Conservation (phyloP, 306 rosid genomes). For the Citrullus amarus region DNA sequence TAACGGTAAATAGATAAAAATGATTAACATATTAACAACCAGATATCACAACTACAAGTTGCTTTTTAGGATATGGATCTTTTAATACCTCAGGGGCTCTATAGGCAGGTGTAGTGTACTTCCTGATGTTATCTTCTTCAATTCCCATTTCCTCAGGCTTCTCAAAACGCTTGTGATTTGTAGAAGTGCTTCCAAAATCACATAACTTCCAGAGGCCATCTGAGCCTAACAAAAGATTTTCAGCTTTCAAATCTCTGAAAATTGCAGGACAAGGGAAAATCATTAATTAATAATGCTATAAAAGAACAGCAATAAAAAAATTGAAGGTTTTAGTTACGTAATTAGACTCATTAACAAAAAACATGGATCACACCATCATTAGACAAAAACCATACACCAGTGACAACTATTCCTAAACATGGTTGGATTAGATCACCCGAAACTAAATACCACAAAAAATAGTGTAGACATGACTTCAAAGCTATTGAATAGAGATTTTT, state of each 20-base stretch:
- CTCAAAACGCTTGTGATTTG: conserved; percentile 87
- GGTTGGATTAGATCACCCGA: neutral
- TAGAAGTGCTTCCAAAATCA: conserved; percentile 92
- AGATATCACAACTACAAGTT: neutral
- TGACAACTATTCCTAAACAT: neutral
- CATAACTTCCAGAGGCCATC: conserved; percentile 94
- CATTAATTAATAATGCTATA: neutral
- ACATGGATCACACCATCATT: neutral
- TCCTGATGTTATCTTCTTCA: conserved; percentile 98
- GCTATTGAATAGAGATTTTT: neutral
- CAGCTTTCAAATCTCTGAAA: conserved; percentile 87
- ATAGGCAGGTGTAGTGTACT: conserved; percentile 95
- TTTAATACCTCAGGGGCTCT: conserved; percentile 79
- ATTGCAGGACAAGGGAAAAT: conserved; percentile 7
- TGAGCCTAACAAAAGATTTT: conserved; percentile 62
- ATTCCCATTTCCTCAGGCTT: conserved; percentile 98
- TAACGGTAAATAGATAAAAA: conserved; percentile 11
- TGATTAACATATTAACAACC: neutral
- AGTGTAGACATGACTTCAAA: neutral
- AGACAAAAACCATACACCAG: neutral
- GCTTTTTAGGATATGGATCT: conserved; percentile 1
- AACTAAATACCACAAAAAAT: neutral
- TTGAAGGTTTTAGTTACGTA: neutral
- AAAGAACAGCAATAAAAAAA: neutral
- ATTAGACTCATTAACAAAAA: neutral